Conservation (phyloP, 352 stramenopile species). For the Peronospora destructor region DNA sequence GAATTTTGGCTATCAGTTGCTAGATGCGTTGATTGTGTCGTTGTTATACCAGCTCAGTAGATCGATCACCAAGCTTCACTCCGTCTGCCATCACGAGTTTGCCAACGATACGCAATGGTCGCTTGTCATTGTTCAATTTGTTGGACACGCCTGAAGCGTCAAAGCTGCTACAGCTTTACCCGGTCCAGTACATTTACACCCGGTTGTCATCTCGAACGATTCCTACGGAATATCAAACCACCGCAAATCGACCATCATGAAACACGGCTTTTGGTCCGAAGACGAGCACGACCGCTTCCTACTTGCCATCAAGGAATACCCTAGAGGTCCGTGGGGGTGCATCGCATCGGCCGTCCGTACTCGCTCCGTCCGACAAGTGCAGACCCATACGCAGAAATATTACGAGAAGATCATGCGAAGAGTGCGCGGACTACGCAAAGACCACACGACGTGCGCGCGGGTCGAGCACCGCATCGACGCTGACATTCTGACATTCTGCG, state of each 20-base stretch:
- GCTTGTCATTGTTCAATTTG: conserved; percentile 26
- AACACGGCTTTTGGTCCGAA: conserved; percentile 46
- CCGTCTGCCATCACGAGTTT: no score
- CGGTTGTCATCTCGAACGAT: neutral
- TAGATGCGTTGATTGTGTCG: no score
- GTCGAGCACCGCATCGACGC: conserved; percentile 54
- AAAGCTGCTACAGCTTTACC: conserved; percentile 11
- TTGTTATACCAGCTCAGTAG: no score
- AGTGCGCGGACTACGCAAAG: conserved; percentile 50
- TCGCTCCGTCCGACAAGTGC: conserved; percentile 53
- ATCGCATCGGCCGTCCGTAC: conserved; percentile 41
- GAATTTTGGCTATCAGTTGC: no score
- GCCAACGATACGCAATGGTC: no score
- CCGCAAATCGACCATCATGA: conserved; percentile 15
- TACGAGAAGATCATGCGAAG: conserved; percentile 66
- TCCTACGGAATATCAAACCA: conserved; percentile 12
- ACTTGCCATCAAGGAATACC: conserved; percentile 38
- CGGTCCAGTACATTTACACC: conserved; percentile 1
- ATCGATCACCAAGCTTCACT: neutral
- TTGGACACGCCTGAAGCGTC: conserved; percentile 8
- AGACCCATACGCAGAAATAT: conserved; percentile 63
- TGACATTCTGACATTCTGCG: conserved; percentile 42
- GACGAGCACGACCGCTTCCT: conserved; percentile 60
- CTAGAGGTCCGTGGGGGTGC: conserved; percentile 34
- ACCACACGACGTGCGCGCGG: conserved; percentile 44